Base-by-base conservation (phyloP, 1,139 yeast genomes). In the Yamadazyma dendronema region DNA sequence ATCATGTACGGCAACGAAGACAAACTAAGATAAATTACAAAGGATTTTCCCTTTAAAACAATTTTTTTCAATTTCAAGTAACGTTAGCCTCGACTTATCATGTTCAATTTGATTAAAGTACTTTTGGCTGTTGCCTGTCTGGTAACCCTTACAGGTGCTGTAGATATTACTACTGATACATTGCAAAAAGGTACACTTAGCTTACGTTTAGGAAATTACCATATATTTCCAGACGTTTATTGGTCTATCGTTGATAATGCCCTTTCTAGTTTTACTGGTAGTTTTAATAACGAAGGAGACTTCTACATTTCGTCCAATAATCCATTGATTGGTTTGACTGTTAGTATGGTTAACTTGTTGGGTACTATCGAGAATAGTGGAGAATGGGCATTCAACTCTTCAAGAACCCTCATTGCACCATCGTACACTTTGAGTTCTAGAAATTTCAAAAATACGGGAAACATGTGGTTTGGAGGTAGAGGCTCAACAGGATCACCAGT, bases 211-310 rank as follows among this genome's bases (percentile, higher is more conserved):
- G 64, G 61, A 12, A 59, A 52, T 39, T 49, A 59, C n/a, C 47
- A 44, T 9, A 49, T 65, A 33, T 44, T 52, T n/a, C 48, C 52
- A 7, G 62, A 59, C 32, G 65, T 53, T 14, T 60, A 54, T 42
- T 64, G 61, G 59, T 62, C 70, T 17, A 56, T 64, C 23, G 46
- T 63, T 35, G 51, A 63, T 43, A 62, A 62, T 40, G 57, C 57
- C 24, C 38, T 53, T 57, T 19, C 37, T 49, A 31, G 43, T 57
- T 13, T 39, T 53, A 4, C 46, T 56, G 49, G 48, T 33, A 50
- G 48, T 38, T 36, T 51, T 19, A 40, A 35, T 4, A 47, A 47
- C 19, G 40, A 50, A 35, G 55, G 55, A 35, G 42, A 40, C 30
- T 46, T 51, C 33, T 50, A 30, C 31, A 37, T 51, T 24, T 42